Conservation (phyloP, 2,329 filamentous ascomycete genomes). For the Xylariaceae sp. region DNA sequence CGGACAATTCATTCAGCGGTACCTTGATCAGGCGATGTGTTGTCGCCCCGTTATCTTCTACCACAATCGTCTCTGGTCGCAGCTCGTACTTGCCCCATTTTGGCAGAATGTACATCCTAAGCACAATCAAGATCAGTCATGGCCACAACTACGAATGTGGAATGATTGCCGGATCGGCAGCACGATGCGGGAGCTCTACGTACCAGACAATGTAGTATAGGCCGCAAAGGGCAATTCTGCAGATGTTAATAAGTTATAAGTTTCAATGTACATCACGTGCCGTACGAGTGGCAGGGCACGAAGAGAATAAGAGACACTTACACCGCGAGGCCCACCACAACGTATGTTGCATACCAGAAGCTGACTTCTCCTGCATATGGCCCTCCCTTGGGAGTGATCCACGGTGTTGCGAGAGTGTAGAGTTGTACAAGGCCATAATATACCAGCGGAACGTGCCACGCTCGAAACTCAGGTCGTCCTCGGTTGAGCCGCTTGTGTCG, state of each 20-base stretch:
- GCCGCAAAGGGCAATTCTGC: constrained; percentile 47
- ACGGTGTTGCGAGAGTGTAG: constrained; percentile 65
- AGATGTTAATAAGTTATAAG: neutral
- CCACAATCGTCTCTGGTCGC: constrained; percentile 49
- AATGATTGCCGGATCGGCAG: neutral
- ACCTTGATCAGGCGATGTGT: constrained; percentile 51
- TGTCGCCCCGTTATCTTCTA: constrained; percentile 44
- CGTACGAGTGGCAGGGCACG: neutral
- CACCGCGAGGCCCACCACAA: constrained; percentile 60
- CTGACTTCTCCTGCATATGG: constrained; percentile 60
- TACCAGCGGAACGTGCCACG: constrained; percentile 54
- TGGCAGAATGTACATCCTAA: constrained; percentile 48
- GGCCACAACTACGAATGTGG: neutral
- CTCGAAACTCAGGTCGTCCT: constrained; percentile 47
- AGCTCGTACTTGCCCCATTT: constrained; percentile 50
- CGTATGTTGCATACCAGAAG: constrained; percentile 72
- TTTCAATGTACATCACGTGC: too few species aligned
- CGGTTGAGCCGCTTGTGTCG: constrained; percentile 49
- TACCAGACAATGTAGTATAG: constrained; percentile 57
- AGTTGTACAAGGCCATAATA: constrained; percentile 59
- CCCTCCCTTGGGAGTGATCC: constrained; percentile 63
- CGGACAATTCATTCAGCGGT: constrained; percentile 43
- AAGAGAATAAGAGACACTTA: constrained; percentile 43
- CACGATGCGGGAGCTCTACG: neutral
- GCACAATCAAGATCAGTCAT: neutral